These are phyloP conservation scores for Talaromyces borbonicus DNA, from an alignment of 495 filamentous ascomycete genomes.

Conservation along the genomic window DNA sequence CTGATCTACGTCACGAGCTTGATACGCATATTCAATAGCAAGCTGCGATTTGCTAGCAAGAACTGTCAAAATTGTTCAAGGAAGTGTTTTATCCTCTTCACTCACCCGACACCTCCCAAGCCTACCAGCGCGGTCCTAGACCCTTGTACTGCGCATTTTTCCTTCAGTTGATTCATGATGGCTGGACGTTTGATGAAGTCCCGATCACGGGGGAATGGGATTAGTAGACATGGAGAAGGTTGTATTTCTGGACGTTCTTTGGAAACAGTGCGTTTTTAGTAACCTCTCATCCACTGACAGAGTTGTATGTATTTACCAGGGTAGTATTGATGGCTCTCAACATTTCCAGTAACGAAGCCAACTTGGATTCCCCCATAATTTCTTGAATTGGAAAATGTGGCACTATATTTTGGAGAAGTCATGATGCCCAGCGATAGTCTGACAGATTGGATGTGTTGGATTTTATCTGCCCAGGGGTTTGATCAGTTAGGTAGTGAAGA, in stretches of 20 bases:
- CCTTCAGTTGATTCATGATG: conserved; percentile 17
- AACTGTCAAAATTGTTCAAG: neutral
- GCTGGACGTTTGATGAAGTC: conserved; percentile 24
- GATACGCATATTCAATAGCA: conserved; percentile 32
- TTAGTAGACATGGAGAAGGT: conserved; percentile 13
- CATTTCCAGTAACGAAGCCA: too few relatives aligned
- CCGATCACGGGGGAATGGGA: conserved; percentile 23
- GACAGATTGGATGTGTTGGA: too few relatives aligned
- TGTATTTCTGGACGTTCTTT: neutral
- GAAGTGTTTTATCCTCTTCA: neutral
- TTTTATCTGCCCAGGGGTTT: too few relatives aligned
- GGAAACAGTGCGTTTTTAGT: neutral
- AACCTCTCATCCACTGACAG: neutral
- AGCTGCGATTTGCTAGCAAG: conserved; percentile 27
- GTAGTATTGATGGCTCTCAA: too few relatives aligned
- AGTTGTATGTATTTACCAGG: neutral
- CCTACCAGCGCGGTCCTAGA: conserved; percentile 19
- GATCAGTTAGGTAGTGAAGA: too few relatives aligned
- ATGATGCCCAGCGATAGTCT: too few relatives aligned
- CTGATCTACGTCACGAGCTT: conserved; percentile 22
- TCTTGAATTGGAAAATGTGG: too few relatives aligned
- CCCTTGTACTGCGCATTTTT: conserved; percentile 14
- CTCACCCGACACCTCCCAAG: conserved; percentile 23
- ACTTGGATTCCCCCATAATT: too few relatives aligned
- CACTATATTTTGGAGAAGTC: too few relatives aligned